Base-by-base conservation (phyloP, 495 filamentous ascomycete genomes). In the Aspergillus wentii region DNA sequence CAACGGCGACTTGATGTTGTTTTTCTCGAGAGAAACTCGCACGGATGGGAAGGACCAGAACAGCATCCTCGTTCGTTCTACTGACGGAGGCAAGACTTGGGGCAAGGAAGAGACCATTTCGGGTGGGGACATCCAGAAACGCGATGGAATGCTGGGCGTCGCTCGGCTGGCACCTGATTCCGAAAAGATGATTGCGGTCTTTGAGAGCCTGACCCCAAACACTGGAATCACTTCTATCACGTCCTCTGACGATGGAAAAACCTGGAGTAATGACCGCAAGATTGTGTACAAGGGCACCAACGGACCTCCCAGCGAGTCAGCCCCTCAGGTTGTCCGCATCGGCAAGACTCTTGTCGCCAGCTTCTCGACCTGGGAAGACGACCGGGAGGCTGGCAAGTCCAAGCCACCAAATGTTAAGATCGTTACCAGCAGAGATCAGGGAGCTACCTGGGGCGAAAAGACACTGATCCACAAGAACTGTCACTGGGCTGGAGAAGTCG, bases 31-130 rank as follows among this genome's bases (percentile, higher is more conserved):
- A 8, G 36, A 39, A 17, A 39, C 36, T 5, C 21, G 36, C n/a
- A 39, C 36, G 1, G 36, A 39, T 39, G 36, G 36, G 14, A 39
- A 39, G 14, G 35, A 37, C 16, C 35, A 37, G 35, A 28, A 37
- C 20, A 37, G 21, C 22, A 37, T 25, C 35, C 22, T 37, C 1
- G 25, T 37, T 5, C 35, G 25, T n/a, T 37, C 35, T 3, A 28
- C 23, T 4, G 35, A 38, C 25, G 35, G 21, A 11, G 35, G 35
- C n/a, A 38, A 38, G 25, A 38, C 35, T 2, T 38, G 25, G 35
- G 25, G 35, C 22, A 38, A 38, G 23, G 35, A 38, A 25, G 14
- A 28, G 35, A 38, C 35, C 22, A 38, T 38, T 38, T 38, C 35
- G 8, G 35, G 35, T 8, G 35, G 23, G n/a, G 35, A 38, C 17